phyloP scores from a whole-genome alignment of 176 grass and related monocot genomes.

The Olyra latifolia region DNA sequence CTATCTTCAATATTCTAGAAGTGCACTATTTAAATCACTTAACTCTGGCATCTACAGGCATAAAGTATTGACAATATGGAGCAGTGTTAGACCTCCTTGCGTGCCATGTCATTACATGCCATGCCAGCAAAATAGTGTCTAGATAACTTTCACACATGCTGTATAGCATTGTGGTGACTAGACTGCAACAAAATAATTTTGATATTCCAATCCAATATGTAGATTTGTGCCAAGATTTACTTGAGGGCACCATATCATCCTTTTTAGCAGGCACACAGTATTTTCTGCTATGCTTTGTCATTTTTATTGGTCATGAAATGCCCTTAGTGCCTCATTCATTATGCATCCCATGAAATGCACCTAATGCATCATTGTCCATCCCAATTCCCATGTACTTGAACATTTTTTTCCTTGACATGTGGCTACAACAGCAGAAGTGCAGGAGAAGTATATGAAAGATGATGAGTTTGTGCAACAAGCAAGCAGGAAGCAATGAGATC shows the following conservation, averaged over 20 bases:
- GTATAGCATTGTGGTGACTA: background rate
- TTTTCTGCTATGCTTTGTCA: background rate
- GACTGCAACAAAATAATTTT: background rate
- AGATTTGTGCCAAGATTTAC: background rate
- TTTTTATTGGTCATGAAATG: constrained; percentile 8
- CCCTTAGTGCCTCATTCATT: background rate
- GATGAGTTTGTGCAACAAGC: constrained; percentile 37
- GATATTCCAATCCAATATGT: background rate
- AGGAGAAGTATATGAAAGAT: constrained; percentile 98
- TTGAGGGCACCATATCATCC: background rate
- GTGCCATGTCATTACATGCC: background rate
- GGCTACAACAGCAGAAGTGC: constrained; percentile 80
- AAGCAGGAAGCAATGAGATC: constrained; percentile 36
- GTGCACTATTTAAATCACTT: constrained; percentile 7
- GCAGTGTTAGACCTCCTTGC: background rate
- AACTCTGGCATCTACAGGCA: constrained; percentile 10
- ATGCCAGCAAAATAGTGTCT: background rate
- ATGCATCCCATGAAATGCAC: background rate
- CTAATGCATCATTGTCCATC: background rate
- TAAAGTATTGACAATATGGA: background rate
- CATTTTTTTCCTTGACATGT: constrained; percentile 48
- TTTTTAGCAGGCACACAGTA: background rate
- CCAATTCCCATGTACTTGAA: background rate
- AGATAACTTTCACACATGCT: background rate
- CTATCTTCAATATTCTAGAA: constrained; percentile 6